Base-by-base conservation (phyloP, 495 filamentous ascomycete species). In the Halenospora varia region DNA sequence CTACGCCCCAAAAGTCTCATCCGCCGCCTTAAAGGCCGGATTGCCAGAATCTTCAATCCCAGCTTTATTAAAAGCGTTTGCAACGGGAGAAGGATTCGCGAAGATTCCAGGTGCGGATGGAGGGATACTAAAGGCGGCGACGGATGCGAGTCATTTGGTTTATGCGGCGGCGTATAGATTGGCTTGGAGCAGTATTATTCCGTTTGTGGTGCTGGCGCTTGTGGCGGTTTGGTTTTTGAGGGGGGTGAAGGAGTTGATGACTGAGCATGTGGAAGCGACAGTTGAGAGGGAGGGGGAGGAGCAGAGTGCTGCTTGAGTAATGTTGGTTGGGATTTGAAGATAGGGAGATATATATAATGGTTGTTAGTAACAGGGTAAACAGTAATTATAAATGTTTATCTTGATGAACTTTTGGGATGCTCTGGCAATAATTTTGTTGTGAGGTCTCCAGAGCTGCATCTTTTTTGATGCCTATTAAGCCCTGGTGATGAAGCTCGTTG, bases 161-260 rank as follows among this genome's bases (percentile, higher is more conserved):
- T 78, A 77, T 55, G 69, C 75, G 0, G 49, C 70, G 18, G 75
- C 77, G 0, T 80, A 77, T 55, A 60, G 70, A n/a, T 57, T 81
- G 9, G 79, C 74, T 1, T 81, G 79, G 79, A 64, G 71, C 29
- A 75, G 71, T 41, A 66, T 82, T 15, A 73, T 80, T 25, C 78
- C 78, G 0, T 82, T 82, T 59, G 75, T 80, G 2, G 74, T 77
- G 2, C 59, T 82, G 9, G 78, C 76, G 10, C 59, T 76, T 8
- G 65, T 76, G 2, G 71, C 72, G 4, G 71, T 80, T 0, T 66
- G 60, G 20, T 65, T 70, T 40, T 51, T 80, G 45, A 75, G 71
- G 53, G 75, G 75, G 17, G 77, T 82, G 0, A 70, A 68, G 50
- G 73, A 76, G 40, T 49, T 77, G 45, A 78, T 81, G 59, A 78